Conservation (phyloP, 2,329 filamentous ascomycete genomes). For the Epichloe festucae region DNA sequence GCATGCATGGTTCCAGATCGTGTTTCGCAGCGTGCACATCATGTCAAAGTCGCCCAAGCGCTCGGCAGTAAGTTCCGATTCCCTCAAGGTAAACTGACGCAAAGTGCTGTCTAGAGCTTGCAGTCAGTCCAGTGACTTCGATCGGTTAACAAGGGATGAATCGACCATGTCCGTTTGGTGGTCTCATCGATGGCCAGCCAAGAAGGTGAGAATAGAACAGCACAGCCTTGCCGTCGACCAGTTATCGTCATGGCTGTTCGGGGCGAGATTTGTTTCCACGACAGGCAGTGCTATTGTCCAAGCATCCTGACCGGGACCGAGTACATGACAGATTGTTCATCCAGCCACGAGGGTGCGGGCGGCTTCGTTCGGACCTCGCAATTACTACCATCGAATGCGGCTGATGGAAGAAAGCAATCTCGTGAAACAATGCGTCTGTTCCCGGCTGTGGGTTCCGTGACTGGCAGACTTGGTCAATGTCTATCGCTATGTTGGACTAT, state of each 20-base stretch:
- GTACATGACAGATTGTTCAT: background rate
- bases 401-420: background rate
- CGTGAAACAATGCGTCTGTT: background rate
- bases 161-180: too few species aligned
- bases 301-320: background rate
- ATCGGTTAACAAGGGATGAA: too few species aligned
- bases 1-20: background rate
- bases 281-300: background rate
- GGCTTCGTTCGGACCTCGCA: background rate
- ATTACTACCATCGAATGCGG: background rate
- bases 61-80: background rate
- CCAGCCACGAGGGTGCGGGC: background rate
- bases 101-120: too few species aligned
- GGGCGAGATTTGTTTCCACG: too few species aligned
- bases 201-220: too few species aligned
- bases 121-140: too few species aligned
- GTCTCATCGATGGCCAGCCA: too few species aligned
- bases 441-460: background rate
- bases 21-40: background rate
- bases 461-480: background rate
- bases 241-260: too few species aligned
- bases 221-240: too few species aligned
- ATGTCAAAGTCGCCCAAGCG: background rate
- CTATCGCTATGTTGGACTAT: background rate
- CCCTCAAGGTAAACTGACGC: background rate